These are phyloP conservation scores for Lithohypha guttulata DNA, from an alignment of 2,329 filamentous ascomycete genomes.

Conservation along the genomic window DNA sequence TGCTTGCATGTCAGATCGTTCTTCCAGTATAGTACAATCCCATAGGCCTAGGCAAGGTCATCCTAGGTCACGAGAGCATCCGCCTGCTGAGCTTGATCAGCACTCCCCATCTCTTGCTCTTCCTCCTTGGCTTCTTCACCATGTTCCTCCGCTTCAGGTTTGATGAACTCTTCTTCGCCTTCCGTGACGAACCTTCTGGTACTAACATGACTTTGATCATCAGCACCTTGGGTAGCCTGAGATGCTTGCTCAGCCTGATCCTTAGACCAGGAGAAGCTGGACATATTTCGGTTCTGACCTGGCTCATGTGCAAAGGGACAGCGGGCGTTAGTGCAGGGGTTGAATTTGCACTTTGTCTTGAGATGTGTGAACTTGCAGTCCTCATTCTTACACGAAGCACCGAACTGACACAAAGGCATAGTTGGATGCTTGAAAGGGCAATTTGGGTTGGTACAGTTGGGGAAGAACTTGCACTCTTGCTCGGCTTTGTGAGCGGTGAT, in stretches of 20 bases:
- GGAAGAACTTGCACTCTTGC: conserved; percentile 81
- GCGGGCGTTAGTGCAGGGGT: conserved; percentile 77
- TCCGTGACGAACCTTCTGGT: conserved; percentile 80
- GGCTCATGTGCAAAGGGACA: conserved; percentile 87
- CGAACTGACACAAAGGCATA: conserved; percentile 82
- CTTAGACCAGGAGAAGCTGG: conserved; percentile 85
- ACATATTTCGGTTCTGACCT: conserved; percentile 66
- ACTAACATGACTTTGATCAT: conserved; percentile 53
- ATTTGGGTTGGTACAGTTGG: conserved; percentile 76
- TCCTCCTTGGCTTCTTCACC: no score
- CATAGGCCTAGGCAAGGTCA: no score
- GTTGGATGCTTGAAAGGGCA: conserved; percentile 84
- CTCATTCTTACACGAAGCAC: conserved; percentile 68
- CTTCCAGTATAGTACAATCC: no score
- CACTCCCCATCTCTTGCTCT: no score
- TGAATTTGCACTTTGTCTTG: conserved; percentile 77
- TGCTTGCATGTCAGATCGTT: no score
- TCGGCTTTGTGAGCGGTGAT: conserved; percentile 68
- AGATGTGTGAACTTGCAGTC: conserved; percentile 87
- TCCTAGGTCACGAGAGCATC: no score
- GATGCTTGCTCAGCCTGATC: conserved; percentile 32
- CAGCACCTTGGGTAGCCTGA: conserved; percentile 11
- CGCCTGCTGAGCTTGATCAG: no score
- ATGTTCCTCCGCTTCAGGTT: conserved; percentile 47
- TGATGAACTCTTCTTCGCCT: conserved; percentile 54